Evolutionary conservation across 2,329 filamentous ascomycete genomes (phyloP), one percentile per base, ranked within the genome.

Genomic region (Trichoderma sp.): DNA sequence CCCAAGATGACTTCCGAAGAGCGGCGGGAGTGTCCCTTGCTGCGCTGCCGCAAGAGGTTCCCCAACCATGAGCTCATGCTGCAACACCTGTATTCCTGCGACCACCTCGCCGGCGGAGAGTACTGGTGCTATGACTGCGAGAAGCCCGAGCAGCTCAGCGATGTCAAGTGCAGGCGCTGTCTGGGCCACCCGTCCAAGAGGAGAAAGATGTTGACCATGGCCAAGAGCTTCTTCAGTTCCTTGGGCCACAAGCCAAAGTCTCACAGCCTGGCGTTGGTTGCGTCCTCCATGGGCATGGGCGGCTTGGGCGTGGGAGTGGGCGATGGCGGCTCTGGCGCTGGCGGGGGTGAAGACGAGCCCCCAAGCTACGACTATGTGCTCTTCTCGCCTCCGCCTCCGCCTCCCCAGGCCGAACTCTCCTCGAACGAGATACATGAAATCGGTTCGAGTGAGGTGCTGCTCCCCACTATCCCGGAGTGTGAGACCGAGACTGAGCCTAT

Each of bases 81-180:
- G 64, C 83, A 82, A 74, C 87, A 88, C 73, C 79, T 88, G 11
- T 83, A 85, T 71, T 78, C 77, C 50, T 88, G 86, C 76, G 79
- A 81, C 34, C 81, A 85, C 75, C 82, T 88, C 36, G 77, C 81
- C 30, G 82, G 81, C 4, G 85, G 85, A 71, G 85, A 88, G 80
- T 88, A 88, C 74, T 84, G 85, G 81, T 89, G 87, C 76, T 88
- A 86, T 76, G 84, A 88, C 47, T 87, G 87, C 75, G 84, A 81
- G 76, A 83, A 82, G 74, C 80, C 85, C 70, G 87, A 88, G 76
- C 81, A 81, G 47, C 87, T 88, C 77, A 84, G 84, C 78, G 85
- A 88, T 74, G 79, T 81, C 74, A 79, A 84, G 75, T 87, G 85
- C 79, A 84, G 83, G 70, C 81, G 82, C 50, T 88, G 85, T 74